Percentiles rank a stretch among this genome's conserved stretches.
These are phyloP conservation scores for Stagonosporopsis vannaccii DNA, from an alignment of 2,329 filamentous ascomycete species.

Conservation along the genomic window DNA sequence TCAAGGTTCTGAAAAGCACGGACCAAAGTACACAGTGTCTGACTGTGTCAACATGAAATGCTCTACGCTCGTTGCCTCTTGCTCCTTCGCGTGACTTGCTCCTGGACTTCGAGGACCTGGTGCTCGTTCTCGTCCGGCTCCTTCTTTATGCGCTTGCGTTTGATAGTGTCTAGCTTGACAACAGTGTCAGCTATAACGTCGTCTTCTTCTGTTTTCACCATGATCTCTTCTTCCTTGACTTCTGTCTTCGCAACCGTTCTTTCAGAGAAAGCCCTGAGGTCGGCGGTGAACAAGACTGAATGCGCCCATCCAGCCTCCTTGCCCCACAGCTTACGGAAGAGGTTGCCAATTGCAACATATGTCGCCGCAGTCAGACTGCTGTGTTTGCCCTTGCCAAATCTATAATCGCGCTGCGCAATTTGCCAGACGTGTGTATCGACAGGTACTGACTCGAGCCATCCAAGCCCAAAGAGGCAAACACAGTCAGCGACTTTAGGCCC, in stretches of 20 bases:
- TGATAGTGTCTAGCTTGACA: constrained; percentile 45
- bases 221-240: constrained; percentile 54
- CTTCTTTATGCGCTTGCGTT: constrained; percentile 44
- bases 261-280: constrained; percentile 84
- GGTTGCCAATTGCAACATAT: constrained; percentile 88
- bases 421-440: constrained; percentile 99
- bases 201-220: constrained; percentile 45
- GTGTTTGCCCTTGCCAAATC: constrained; percentile 81
- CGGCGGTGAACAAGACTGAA: constrained; percentile 93
- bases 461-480: constrained; percentile 93
- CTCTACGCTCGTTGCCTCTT: constrained; percentile 11
- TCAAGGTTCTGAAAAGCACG: too few relatives aligned
- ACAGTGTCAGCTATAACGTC: constrained; percentile 19
- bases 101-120: constrained; percentile 49
- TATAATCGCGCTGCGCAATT: constrained; percentile 95
- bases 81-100: constrained; percentile 31
- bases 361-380: constrained; percentile 87
- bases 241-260: constrained; percentile 60
- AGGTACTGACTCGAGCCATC: constrained; percentile 93
- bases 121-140: constrained; percentile 52
- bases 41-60: background rate
- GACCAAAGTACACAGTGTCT: background rate
- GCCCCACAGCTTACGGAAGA: constrained; percentile 90
- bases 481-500: constrained; percentile 98
- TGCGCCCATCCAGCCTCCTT: constrained; percentile 97